These are phyloP conservation scores for Spizellomyces punctatus DNA, from an alignment of 192 early-diverging fungal species.

Conservation along the genomic window DNA sequence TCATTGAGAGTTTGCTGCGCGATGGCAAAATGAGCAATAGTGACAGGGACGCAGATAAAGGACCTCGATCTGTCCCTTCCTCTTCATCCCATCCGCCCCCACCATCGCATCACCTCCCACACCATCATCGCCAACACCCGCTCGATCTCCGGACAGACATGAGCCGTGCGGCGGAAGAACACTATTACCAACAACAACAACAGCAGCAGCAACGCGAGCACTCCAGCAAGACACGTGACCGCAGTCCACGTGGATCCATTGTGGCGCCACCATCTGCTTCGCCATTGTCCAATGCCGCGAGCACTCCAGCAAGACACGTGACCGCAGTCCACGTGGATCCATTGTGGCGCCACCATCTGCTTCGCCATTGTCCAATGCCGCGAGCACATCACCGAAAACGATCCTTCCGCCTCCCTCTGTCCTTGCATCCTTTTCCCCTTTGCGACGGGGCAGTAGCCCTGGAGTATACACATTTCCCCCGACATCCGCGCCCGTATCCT, in stretches of 20 bases:
- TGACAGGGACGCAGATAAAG: background rate
- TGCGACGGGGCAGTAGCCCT: background rate
- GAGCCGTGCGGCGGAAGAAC: too few species aligned
- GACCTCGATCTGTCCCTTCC: background rate
- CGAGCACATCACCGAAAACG: background rate
- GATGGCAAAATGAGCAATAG: background rate
- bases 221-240: background rate
- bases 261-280: background rate
- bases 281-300: background rate
- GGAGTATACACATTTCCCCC: too few species aligned
- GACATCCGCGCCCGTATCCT: too few species aligned
- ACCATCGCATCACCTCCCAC: background rate
- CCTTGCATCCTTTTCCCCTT: conserved; percentile 8
- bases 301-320: background rate
- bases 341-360: background rate
- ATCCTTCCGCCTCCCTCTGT: conserved; percentile 19
- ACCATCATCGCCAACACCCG: background rate
- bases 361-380: background rate
- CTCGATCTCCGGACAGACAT: background rate
- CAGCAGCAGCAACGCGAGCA: background rate
- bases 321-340: background rate
- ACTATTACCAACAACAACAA: background rate
- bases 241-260: background rate
- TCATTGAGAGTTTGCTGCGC: conserved; percentile 17
- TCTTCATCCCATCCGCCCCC: conserved; percentile 1